Base-by-base conservation (phyloP, 257 asterid species). In the Scutellaria galericulata region DNA sequence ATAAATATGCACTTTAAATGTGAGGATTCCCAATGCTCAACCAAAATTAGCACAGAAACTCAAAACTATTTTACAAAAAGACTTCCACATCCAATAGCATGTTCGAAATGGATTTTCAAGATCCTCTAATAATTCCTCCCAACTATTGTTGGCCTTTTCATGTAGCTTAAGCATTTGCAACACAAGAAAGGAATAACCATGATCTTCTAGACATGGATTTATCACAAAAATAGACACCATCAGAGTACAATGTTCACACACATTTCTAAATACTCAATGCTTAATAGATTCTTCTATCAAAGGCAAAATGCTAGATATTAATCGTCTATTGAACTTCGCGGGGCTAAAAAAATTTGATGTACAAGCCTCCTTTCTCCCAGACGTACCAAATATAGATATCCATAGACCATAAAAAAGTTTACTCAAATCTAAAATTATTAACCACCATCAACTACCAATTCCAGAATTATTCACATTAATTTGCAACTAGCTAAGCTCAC, bases 401-500 rank as follows among this genome's bases (percentile, higher is more conserved):
- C 2, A 50, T 9, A 41, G 12, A 48, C 39, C 63, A 47, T 7
- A 58, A 56, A 7, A 27, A 46, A 11, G 27, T 9, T 24, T 47
- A 51, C 52, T 10, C 6, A 35, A 35, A 31, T 60, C 50, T 20
- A 50, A 22, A 39, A 59, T 9, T 2, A 45, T 56, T 56, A 2
- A 39, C 46, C 18, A 58, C 57, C 56, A 55, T 5, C 14, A 59
- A 11, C 42, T 3, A 12, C 64, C n/a, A 47, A 9, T 8, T 13
- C 48, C 37, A 37, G 31, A 1, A 42, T 62, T 27, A 40, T 15
- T 14, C 39, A 70, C 44, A 37, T 5, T 8, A 27, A 61, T 15
- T 45, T 60, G 42, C 58, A 70, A 18, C 67, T 4, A 35, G 60
- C 73, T 20, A 20, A 74, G 62, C 67, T 50, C 68, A 66, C 15